Percentiles rank a stretch among this genome's conserved stretches.
These are phyloP conservation scores for Glarea lozoyensis DNA, from an alignment of 495 filamentous ascomycete species.

Conservation along the genomic window DNA sequence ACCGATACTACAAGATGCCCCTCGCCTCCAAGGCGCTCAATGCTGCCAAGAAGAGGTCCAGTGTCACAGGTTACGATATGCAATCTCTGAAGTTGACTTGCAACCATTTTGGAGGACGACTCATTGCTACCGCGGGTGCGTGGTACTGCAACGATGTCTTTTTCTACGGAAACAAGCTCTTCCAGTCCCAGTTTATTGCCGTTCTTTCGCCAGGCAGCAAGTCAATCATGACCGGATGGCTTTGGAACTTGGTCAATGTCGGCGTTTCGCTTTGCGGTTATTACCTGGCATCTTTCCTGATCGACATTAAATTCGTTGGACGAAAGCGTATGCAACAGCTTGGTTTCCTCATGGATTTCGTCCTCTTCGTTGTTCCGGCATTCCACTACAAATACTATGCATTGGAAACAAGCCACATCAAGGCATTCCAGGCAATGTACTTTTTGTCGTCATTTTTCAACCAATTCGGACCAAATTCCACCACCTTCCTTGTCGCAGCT, in stretches of 20 bases:
- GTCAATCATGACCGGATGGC: constrained; percentile 73
- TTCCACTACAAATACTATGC: constrained; percentile 80
- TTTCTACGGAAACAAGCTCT: constrained; percentile 98
- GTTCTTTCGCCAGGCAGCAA: constrained; percentile 53
- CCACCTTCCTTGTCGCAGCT: constrained; percentile 86
- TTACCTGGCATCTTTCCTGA: constrained; percentile 42
- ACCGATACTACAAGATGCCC: constrained; percentile 84
- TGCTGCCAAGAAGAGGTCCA: constrained; percentile 70
- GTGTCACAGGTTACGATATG: constrained; percentile 83
- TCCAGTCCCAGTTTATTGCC: constrained; percentile 77
- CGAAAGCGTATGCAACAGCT: constrained; percentile 88
- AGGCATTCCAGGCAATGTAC: constrained; percentile 85
- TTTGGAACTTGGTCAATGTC: constrained; percentile 85
- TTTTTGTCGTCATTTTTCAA: constrained; percentile 79
- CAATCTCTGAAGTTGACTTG: constrained; percentile 66
- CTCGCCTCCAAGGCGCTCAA: constrained; percentile 59
- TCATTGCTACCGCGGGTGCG: constrained; percentile 72
- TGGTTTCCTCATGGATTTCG: constrained; percentile 78
- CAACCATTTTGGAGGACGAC: constrained; percentile 69
- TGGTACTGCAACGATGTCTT: constrained; percentile 95
- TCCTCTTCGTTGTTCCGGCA: constrained; percentile 77
- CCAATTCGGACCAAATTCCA: constrained; percentile 88
- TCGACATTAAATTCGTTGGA: constrained; percentile 59
- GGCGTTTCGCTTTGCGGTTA: constrained; percentile 76
- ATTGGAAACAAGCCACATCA: constrained; percentile 45